phyloP scores from a whole-genome alignment of 2,329 filamentous ascomycete genomes.

The Rhinocladiella mackenziei region DNA sequence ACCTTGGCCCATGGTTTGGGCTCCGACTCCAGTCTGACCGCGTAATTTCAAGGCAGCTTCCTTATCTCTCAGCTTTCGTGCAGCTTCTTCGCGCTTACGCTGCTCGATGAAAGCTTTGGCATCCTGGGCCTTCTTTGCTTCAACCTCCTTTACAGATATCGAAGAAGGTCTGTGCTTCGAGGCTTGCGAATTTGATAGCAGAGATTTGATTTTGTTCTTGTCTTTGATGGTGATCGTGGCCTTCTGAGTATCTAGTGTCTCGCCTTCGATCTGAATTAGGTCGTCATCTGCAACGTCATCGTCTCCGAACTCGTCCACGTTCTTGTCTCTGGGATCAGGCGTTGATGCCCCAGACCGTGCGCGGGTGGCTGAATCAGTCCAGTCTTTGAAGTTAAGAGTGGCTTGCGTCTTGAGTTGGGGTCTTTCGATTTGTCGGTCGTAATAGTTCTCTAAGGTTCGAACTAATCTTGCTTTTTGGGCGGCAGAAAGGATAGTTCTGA shows the following conservation, averaged over 20 bases:
- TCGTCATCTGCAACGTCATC: conserved; percentile 38
- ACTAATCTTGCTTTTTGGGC: conserved; percentile 81
- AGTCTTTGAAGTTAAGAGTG: conserved; percentile 34
- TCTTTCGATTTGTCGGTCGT: conserved; percentile 42
- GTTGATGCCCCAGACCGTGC: conserved; percentile 19
- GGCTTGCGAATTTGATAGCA: conserved; percentile 10
- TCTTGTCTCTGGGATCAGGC: conserved; percentile 27
- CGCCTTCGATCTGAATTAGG: conserved; percentile 27
- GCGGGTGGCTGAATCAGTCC: conserved; percentile 22
- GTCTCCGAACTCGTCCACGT: conserved; percentile 42
- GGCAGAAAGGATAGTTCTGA: conserved; percentile 73
- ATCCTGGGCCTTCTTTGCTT: conserved; percentile 33
- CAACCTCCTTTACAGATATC: conserved; percentile 24
- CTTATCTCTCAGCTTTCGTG: conserved; percentile 67
- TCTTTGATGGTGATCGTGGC: conserved; percentile 11
- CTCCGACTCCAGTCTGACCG: conserved; percentile 52
- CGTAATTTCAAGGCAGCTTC: conserved; percentile 64
- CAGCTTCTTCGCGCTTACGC: conserved; percentile 70
- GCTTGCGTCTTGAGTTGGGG: conserved; percentile 43
- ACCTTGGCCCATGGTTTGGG: conserved; percentile 67
- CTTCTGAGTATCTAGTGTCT: conserved; percentile 17
- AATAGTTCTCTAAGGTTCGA: conserved; percentile 54
- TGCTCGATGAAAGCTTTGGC: conserved; percentile 64
- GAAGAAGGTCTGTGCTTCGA: conserved; percentile 24
- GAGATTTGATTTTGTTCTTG: conserved; percentile 24